Evolutionary conservation across 2,329 filamentous ascomycete genomes (phyloP), one percentile per base, ranked within the genome.

Genomic region (Aspergillus thermomutatus): DNA sequence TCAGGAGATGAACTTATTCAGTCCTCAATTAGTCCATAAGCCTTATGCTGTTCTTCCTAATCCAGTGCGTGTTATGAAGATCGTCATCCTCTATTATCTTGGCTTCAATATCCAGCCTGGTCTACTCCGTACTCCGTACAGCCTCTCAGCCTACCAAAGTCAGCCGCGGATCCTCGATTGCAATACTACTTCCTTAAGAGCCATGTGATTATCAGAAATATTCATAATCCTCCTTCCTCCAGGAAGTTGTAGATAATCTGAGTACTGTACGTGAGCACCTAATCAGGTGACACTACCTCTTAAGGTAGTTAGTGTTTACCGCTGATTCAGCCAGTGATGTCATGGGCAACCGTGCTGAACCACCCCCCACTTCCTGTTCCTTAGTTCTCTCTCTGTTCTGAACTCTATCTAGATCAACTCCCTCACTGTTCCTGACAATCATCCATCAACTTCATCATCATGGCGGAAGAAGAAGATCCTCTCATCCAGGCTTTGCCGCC

Each of bases 401-500:
- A 37, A 37, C 31, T 37, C 31, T 37, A n/a, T 37, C 31, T 17
- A 17, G 31, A 45, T 11, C 41, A 45, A 6, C 41, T 4, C 23
- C 2, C 19, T 11, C 11, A 25, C 19, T 46, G 41, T 45, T 45
- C 41, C 23, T 46, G 23, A 46, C 19, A 25, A 45, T 3, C 19
- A 21, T 21, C 40, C 6, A 8, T 21, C 21, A 25, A 6, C 21
- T 11, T 53, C 25, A 45, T 54, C 52, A 58, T 54, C 52, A 70
- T 72, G 67, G 55, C 69, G 19, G 69, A 74, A 27, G 57, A 62
- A 37, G 70, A 75, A 48, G 73, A 78, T 57, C 83, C 84, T 46
- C 77, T 87, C 52, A 71, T 86, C 59, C 76, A 80, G 63, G 83
- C 85, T 26, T 71, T 85, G 49, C 85, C 85, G 8, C 85, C 85